Percentiles rank a stretch among this genome's conserved stretches.
These are phyloP conservation scores for Kwoniella bestiolae DNA, from an alignment of 768 basidiomycete genomes.

Conservation along the genomic window DNA sequence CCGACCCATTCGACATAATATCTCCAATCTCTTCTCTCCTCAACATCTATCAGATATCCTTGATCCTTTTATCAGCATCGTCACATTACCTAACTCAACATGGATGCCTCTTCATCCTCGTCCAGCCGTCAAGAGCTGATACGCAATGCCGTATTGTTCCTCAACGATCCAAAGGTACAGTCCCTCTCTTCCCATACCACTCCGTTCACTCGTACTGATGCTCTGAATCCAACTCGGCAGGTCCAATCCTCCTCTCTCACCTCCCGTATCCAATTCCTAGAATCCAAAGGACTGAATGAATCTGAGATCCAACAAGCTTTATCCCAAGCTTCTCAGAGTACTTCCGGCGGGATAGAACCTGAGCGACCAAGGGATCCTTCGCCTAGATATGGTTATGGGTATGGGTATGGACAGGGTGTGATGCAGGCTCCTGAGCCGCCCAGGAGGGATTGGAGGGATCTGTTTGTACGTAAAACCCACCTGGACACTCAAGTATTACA, in stretches of 20 bases:
- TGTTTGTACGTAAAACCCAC: constrained; percentile 81
- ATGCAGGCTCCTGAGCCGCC: constrained; percentile 60
- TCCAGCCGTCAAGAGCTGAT: constrained; percentile 64
- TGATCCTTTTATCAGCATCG: no score
- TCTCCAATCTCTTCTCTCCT: no score
- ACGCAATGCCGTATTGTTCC: constrained; percentile 79
- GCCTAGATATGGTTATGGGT: constrained; percentile 24
- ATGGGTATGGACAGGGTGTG: constrained; percentile 28
- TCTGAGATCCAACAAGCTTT: constrained; percentile 86
- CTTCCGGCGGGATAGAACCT: constrained; percentile 9
- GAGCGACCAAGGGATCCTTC: constrained; percentile 13
- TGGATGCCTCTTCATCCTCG: constrained; percentile 14
- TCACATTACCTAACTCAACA: neutral
- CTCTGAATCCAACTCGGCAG: constrained; percentile 58
- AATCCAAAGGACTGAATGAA: constrained; percentile 84
- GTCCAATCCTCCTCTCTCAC: constrained; percentile 75
- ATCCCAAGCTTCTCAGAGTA: constrained; percentile 59
- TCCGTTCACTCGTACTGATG: neutral
- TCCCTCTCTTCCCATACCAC: neutral
- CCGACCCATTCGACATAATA: neutral
- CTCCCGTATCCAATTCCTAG: constrained; percentile 90
- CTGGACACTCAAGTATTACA: no score
- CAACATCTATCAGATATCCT: no score
- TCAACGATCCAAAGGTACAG: constrained; percentile 77
- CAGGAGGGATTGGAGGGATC: constrained; percentile 93